Base-by-base conservation (phyloP, 139 green algal genomes). In the Coccomyxa sp. region DNA sequence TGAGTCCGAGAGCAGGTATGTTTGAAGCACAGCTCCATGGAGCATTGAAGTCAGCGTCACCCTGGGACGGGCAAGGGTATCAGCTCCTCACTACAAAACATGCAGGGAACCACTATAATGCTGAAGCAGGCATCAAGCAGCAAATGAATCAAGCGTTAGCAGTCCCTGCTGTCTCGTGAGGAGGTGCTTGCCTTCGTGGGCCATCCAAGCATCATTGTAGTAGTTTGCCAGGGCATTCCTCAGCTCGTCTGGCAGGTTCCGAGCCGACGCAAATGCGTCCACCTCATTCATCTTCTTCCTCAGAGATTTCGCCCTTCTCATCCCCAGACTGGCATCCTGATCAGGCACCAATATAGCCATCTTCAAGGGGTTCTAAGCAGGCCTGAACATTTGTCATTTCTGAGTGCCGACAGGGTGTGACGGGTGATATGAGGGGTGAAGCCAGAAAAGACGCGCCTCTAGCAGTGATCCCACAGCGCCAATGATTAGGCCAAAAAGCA, bases 401-500 rank as follows among this genome's bases (percentile, higher is more conserved):
- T n/a, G n/a, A n/a, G n/a, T n/a, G n/a, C n/a, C n/a, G n/a, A n/a
- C n/a, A n/a, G n/a, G n/a, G n/a, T n/a, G n/a, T n/a, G n/a, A n/a
- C n/a, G n/a, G n/a, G n/a, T n/a, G 50, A 64, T 18, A 31, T 64
- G 50, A 7, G 22, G 22, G 50, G 5, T 64, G 18, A 64, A 22
- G 50, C 27, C 50, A 64, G 50, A 24, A 41, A 34, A n/a, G 22
- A 38, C 73, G 5, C 40, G 68, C 73, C 39, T 68, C 40, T 24
- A 77, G 39, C 27, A 77, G 39, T 14, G n/a, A 35, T 12, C 50
- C 44, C 50, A 78, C 24, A 34, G 74, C 74, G 14, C 10, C 36
- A 50, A 78, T 78, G 12, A 78, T 16, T 12, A 78, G 64, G 0
- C 74, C 44, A 35, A 78, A 78, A 38, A 78, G 71, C 2, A 78